Conservation (phyloP, 495 filamentous ascomycete genomes). For the Thermochaetoides thermophila region DNA sequence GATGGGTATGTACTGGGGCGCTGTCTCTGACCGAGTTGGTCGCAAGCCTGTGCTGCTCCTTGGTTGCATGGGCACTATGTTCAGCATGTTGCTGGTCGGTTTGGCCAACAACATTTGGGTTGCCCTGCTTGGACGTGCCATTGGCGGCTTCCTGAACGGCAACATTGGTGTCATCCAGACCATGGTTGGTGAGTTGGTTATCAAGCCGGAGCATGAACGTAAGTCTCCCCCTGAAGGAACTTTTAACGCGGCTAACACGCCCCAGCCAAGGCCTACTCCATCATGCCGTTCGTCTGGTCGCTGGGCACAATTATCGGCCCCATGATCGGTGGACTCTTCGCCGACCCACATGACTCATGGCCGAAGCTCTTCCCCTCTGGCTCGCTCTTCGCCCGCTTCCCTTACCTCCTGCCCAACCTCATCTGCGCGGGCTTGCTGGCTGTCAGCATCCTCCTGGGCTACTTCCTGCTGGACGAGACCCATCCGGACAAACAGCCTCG, state of each 20-base stretch:
- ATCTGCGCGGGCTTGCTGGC: conserved; percentile 60
- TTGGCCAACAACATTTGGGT: conserved; percentile 67
- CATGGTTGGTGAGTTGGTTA: conserved; percentile 78
- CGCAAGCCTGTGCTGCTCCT: conserved; percentile 72
- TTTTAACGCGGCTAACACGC: conserved; percentile 1
- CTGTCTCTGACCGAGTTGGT: conserved; percentile 64
- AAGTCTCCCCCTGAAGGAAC: conserved; percentile 26
- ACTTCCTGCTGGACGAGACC: conserved; percentile 61
- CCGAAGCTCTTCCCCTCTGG: conserved; percentile 46
- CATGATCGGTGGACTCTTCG: conserved; percentile 65
- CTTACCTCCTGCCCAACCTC: conserved; percentile 71
- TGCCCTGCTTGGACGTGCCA: conserved; percentile 55
- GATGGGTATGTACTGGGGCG: conserved; percentile 77
- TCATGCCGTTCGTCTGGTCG: conserved; percentile 73
- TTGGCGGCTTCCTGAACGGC: conserved; percentile 72
- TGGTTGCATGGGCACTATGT: conserved; percentile 65
- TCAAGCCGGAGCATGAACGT: conserved; percentile 71
- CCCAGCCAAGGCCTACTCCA: background rate
- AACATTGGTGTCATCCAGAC: conserved; percentile 84
- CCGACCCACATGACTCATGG: conserved; percentile 54
- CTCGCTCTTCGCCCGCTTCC: conserved; percentile 57
- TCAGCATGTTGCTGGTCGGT: conserved; percentile 70
- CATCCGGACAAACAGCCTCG: conserved; percentile 63
- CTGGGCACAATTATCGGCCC: conserved; percentile 76
- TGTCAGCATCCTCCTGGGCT: conserved; percentile 58